Percentiles rank a stretch among this genome's conserved stretches.
Conservation (phyloP, 345 rosid genomes). For the Brassica carinata region DNA sequence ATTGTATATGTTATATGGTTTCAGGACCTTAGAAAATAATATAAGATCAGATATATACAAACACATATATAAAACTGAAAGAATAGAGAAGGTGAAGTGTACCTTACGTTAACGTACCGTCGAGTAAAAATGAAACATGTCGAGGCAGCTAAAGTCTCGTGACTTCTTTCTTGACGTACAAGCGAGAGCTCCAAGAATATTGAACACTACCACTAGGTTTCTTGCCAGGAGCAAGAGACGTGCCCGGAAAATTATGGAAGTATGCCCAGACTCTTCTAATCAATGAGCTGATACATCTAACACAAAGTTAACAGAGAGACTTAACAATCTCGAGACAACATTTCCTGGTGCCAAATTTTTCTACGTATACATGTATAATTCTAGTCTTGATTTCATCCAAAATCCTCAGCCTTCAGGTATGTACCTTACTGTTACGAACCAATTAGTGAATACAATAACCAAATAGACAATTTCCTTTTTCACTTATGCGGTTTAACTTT, state of each 20-base stretch:
- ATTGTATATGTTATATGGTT: background rate
- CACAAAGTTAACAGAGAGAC: background rate
- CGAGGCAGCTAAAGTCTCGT: background rate
- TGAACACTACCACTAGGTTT: constrained; percentile 33
- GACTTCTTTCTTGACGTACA: constrained; percentile 26
- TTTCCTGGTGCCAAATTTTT: constrained; percentile 35
- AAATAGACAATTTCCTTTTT: too few relatives aligned
- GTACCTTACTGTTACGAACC: too few relatives aligned
- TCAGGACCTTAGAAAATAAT: background rate
- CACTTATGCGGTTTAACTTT: too few relatives aligned
- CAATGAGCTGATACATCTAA: constrained; percentile 13
- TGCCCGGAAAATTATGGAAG: background rate
- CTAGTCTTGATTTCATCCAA: constrained; percentile 9
- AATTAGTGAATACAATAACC: too few relatives aligned
- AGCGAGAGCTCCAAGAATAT: background rate
- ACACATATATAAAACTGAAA: background rate
- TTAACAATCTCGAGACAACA: constrained; percentile 33
- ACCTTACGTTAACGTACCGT: constrained; percentile 14
- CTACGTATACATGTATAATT: constrained; percentile 21
- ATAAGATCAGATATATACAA: background rate
- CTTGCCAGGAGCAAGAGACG: constrained; percentile 17
- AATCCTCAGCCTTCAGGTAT: constrained; percentile 46
- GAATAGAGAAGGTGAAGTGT: constrained; percentile 1
- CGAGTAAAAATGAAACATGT: background rate
- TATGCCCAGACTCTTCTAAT: constrained; percentile 32